These are phyloP conservation scores for Pilasporangium apinafurcum DNA, from an alignment of 352 stramenopile genomes.

Conservation along the genomic window DNA sequence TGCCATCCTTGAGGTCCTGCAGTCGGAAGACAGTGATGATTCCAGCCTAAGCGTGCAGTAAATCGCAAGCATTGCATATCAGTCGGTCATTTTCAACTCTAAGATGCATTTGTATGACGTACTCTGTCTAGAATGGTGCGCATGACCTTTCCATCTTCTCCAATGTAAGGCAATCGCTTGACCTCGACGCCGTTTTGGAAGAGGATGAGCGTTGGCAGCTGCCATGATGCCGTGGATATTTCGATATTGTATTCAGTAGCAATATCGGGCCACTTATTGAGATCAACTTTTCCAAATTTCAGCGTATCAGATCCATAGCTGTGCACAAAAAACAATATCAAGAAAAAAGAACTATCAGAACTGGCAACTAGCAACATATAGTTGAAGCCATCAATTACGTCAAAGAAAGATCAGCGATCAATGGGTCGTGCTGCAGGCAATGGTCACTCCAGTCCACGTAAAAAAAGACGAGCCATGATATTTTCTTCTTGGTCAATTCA, in stretches of 20 bases:
- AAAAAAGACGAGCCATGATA: conserved; percentile 69
- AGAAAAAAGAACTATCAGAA: background rate
- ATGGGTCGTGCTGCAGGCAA: conserved; percentile 66
- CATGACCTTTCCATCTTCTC: conserved; percentile 39
- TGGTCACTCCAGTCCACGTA: conserved; percentile 69
- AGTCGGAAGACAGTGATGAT: conserved; percentile 47
- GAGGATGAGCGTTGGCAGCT: conserved; percentile 69
- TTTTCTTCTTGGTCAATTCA: conserved; percentile 16
- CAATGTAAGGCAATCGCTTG: conserved; percentile 48
- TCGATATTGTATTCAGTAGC: conserved; percentile 51
- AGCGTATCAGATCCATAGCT: conserved; percentile 46
- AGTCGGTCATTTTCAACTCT: too few species aligned
- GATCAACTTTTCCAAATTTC: conserved; percentile 60
- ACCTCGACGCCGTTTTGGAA: conserved; percentile 57
- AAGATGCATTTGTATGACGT: background rate
- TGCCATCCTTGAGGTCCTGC: conserved; percentile 44
- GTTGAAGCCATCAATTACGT: conserved; percentile 11
- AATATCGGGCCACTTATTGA: conserved; percentile 57
- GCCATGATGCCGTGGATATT: conserved; percentile 54
- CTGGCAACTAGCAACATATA: background rate
- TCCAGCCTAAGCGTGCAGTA: conserved; percentile 17
- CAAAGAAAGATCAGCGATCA: conserved; percentile 66
- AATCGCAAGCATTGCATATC: too few species aligned
- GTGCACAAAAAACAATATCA: background rate
- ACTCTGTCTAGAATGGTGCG: conserved; percentile 62